phyloP scores from a whole-genome alignment of 352 stramenopile species.

The Phytophthora agathidicida region DNA sequence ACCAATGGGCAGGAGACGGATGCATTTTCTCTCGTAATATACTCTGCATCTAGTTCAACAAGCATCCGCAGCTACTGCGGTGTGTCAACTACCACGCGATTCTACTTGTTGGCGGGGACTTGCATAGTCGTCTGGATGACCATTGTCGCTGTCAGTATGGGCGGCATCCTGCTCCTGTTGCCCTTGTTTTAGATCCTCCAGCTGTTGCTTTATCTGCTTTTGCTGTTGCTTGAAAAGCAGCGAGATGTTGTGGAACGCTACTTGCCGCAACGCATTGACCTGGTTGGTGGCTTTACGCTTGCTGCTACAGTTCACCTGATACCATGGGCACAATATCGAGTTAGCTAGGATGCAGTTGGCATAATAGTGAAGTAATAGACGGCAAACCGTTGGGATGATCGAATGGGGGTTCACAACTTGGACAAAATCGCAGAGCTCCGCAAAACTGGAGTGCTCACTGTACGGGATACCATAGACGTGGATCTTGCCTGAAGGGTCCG shows the following conservation, averaged over 20 bases:
- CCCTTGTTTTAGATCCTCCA: constrained; percentile 20
- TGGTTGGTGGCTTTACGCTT: constrained; percentile 75
- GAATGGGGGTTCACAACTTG: constrained; percentile 82
- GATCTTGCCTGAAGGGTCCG: constrained; percentile 81
- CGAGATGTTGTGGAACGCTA: constrained; percentile 67
- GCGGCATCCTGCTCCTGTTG: constrained; percentile 6
- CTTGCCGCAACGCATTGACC: constrained; percentile 65
- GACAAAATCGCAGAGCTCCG: constrained; percentile 94
- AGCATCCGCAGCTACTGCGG: constrained; percentile 9
- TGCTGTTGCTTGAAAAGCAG: constrained; percentile 53
- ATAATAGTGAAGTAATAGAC: background rate
- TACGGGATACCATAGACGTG: constrained; percentile 96
- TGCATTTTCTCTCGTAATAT: too few species aligned
- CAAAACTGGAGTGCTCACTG: constrained; percentile 96
- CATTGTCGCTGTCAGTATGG: constrained; percentile 1
- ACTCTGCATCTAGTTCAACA: too few species aligned
- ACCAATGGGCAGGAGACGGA: too few species aligned
- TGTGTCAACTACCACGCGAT: background rate
- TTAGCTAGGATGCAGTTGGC: constrained; percentile 2
- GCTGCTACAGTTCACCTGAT: constrained; percentile 75
- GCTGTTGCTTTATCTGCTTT: constrained; percentile 33
- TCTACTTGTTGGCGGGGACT: background rate
- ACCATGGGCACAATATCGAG: background rate
- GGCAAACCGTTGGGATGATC: constrained; percentile 93
- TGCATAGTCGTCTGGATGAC: background rate